phyloP scores from a whole-genome alignment of 768 basidiomycete species.

The Podaxis mareebaensis region DNA sequence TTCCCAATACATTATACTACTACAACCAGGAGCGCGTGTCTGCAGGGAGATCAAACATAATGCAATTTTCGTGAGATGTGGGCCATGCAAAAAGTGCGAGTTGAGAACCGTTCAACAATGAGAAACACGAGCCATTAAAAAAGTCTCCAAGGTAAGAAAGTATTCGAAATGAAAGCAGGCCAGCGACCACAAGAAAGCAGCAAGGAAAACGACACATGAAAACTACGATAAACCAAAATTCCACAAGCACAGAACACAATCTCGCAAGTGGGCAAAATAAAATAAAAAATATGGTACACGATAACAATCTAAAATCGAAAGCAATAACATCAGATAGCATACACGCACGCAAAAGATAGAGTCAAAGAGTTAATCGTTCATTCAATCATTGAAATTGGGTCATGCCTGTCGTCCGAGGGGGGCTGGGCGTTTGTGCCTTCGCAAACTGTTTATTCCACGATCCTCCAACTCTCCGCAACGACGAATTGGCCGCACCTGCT shows the following conservation, averaged over 20 bases:
- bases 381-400: constrained; percentile 26
- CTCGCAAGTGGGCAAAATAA: neutral
- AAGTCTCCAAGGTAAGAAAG: neutral
- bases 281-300: constrained; percentile 6
- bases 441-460: constrained; percentile 41
- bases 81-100: neutral
- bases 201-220: neutral
- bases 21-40: neutral
- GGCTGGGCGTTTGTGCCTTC: constrained; percentile 27
- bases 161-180: neutral
- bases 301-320: constrained; percentile 18
- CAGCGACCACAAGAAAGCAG: neutral
- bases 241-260: neutral
- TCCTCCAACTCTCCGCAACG: constrained; percentile 54
- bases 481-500: constrained; percentile 49
- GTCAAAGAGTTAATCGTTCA: constrained; percentile 15
- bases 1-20: neutral
- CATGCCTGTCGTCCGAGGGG: constrained; percentile 22
- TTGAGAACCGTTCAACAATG: neutral
- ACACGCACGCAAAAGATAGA: constrained; percentile 12
- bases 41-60: neutral
- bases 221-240: neutral
- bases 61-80: neutral
- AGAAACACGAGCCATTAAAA: neutral
- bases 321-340: constrained; percentile 23